Evolutionary conservation across 805 yeast genomes (phyloP).

Genomic region (Starmerella sp.): DNA sequence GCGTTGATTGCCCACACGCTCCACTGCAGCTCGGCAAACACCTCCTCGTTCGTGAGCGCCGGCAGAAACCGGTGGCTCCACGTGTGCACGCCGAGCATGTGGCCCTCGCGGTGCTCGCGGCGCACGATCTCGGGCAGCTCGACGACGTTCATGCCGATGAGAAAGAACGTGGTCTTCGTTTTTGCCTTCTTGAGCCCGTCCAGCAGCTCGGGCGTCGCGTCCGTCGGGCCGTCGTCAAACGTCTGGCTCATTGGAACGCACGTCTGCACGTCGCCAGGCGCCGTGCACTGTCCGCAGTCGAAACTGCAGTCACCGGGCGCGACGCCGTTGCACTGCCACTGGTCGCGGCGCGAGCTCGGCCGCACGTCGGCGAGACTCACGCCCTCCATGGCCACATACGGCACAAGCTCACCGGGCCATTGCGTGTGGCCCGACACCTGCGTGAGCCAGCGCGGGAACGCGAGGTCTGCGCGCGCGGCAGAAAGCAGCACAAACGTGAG

Average conservation of each 20-base stretch:
- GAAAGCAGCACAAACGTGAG: background rate
- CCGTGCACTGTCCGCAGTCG: slow-evolving; percentile 73
- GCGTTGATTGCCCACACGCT: slow-evolving; percentile 97
- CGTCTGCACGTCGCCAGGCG: slow-evolving; percentile 62
- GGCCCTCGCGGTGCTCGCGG: slow-evolving; percentile 49
- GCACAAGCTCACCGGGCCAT: slow-evolving; percentile 74
- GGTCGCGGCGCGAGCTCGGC: slow-evolving; percentile 27
- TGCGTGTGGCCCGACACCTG: slow-evolving; percentile 58
- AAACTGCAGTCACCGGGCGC: slow-evolving; percentile 54
- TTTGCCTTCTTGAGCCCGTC: slow-evolving; percentile 32
- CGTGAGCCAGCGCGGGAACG: slow-evolving; percentile 66
- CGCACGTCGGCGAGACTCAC: slow-evolving; percentile 50
- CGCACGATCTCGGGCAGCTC: slow-evolving; percentile 63
- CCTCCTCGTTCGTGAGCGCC: slow-evolving; percentile 59
- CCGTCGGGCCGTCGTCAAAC: slow-evolving; percentile 91
- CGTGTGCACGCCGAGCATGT: slow-evolving; percentile 76
- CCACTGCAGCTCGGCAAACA: slow-evolving; percentile 88
- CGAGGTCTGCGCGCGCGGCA: background rate
- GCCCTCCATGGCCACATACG: slow-evolving; percentile 63
- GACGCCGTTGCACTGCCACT: background rate
- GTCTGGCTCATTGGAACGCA: slow-evolving; percentile 73
- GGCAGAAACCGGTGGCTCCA: slow-evolving; percentile 90
- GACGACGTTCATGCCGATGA: slow-evolving; percentile 71
- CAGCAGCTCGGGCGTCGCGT: slow-evolving; percentile 52
- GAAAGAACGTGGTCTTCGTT: slow-evolving; percentile 65